Evolutionary conservation across 352 stramenopile species (phyloP), one percentile per base, ranked within the genome.

Genomic region (Pythium phragmitis): DNA sequence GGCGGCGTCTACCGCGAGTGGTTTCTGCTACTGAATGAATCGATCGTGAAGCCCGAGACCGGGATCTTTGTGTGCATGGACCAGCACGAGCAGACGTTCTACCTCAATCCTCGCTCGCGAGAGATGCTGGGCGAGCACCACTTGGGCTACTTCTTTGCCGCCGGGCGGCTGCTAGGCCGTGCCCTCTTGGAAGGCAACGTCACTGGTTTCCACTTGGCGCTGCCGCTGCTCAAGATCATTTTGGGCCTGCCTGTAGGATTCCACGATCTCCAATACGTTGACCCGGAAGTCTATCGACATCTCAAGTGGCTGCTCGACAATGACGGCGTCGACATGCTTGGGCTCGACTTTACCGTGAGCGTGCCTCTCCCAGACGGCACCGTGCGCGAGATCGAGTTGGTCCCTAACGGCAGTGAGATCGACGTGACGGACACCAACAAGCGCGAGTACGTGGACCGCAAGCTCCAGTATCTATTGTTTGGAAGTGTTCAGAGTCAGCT

Each of bases 191-290:
- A 99, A 68, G 86, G 93, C 41, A 96, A 98, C 53, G 79, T 98
- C 28, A 88, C 99, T 0, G 83, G 89, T 50, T 96, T 96, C 43
- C 97, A 99, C 68, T 85, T 99, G 72, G 90, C 95, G 3, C 73
- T 96, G 17, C 92, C 97, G 33, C 72, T 99, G 41, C 98, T 99
- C 70, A 99, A 99, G 78, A 89, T 99, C 62, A 91, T 99, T 30
- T 73, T 98, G 14, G 96, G 92, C 1, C 98, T 93, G 60, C 97
- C 97, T 4, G 78, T 99, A 48, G 92, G 83, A 14, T 90, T 99
- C 28, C 79, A 89, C 19, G 97, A 99, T 75, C 73, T 99, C 8
- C 86, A 98, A 72, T 82, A 85, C 51, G 74, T 85, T 19, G 80
- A 92, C 49, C 75, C 81, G 0, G 80, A 87, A 19, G 67, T 75